Evolutionary conservation across 2,329 filamentous ascomycete species (phyloP).

Genomic region (Fusarium equiseti): DNA sequence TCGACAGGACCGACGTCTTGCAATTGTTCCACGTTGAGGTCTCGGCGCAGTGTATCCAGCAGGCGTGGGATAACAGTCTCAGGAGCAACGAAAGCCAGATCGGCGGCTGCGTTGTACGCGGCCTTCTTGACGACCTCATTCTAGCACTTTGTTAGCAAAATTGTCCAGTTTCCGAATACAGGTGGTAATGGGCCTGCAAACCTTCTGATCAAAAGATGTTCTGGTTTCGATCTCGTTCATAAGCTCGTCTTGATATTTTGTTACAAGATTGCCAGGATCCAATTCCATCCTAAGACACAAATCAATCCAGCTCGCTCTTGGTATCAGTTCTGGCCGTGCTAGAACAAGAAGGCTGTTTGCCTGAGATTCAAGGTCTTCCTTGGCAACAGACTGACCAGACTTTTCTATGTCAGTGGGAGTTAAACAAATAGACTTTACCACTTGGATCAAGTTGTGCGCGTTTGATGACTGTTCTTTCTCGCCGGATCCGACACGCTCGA

Average conservation of each 20-base stretch:
- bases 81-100: slow-evolving; percentile 93
- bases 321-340: slow-evolving; percentile 81
- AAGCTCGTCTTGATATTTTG: slow-evolving; percentile 71
- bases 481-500: slow-evolving; percentile 72
- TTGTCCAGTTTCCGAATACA: neutral
- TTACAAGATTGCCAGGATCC: slow-evolving; percentile 84
- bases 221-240: slow-evolving; percentile 73
- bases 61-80: slow-evolving; percentile 82
- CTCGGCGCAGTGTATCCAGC: slow-evolving; percentile 77
- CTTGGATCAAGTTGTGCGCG: slow-evolving; percentile 71
- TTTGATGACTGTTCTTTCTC: slow-evolving; percentile 84
- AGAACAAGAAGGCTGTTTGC: slow-evolving; percentile 83
- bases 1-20: slow-evolving; percentile 84
- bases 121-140: slow-evolving; percentile 68
- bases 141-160: slow-evolving; percentile 39
- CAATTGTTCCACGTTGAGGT: slow-evolving; percentile 79
- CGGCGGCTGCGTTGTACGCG: slow-evolving; percentile 86
- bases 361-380: slow-evolving; percentile 71
- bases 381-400: slow-evolving; percentile 57
- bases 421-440: slow-evolving; percentile 73
- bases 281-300: slow-evolving; percentile 81
- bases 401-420: slow-evolving; percentile 63
- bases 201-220: slow-evolving; percentile 65
- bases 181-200: slow-evolving; percentile 52
- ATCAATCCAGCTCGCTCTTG: slow-evolving; percentile 88